Conservation (phyloP, 1,284 basidiomycete species). For the Moesziomyces sp. region DNA sequence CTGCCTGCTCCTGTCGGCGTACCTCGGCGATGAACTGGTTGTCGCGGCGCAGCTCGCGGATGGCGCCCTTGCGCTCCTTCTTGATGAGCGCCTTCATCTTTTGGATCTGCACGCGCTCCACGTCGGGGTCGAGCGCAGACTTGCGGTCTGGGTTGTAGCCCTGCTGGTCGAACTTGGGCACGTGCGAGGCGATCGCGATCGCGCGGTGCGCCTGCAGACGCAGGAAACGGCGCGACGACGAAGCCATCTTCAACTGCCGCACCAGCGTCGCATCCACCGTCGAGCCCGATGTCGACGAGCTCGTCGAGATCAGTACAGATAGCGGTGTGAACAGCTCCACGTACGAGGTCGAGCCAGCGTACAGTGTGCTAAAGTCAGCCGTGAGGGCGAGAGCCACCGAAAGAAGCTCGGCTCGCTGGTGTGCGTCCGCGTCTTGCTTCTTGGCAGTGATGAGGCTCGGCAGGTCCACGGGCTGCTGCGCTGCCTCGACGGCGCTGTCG, state of each 20-base stretch:
- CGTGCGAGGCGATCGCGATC: conserved; percentile 90
- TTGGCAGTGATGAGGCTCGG: conserved; percentile 27
- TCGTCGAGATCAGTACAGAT: conserved; percentile 33
- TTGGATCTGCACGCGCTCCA: conserved; percentile 84
- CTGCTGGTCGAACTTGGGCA: conserved; percentile 88
- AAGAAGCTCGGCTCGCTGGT: conserved; percentile 28
- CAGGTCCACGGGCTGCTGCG: conserved; percentile 21
- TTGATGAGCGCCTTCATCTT: conserved; percentile 91
- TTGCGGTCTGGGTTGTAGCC: conserved; percentile 83
- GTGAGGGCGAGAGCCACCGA: conserved; percentile 39
- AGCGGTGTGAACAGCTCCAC: conserved; percentile 63
- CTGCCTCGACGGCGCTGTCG: conserved; percentile 12
- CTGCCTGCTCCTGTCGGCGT: conserved; percentile 80
- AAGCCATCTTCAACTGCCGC: conserved; percentile 77
- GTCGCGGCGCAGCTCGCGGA: conserved; percentile 95
- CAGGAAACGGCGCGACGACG: conserved; percentile 80
- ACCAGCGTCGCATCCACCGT: conserved; percentile 69
- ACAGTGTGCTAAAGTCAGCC: conserved; percentile 54
- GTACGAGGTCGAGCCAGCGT: conserved; percentile 55
- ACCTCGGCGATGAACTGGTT: conserved; percentile 85
- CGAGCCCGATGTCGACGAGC: conserved; percentile 25
- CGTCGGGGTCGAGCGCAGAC: conserved; percentile 84
- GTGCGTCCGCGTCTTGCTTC: neutral
- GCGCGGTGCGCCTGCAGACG: conserved; percentile 93
- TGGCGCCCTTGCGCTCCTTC: conserved; percentile 96